These are phyloP conservation scores for Kuraishia molischiana DNA, from an alignment of 805 yeast species.

Conservation along the genomic window DNA sequence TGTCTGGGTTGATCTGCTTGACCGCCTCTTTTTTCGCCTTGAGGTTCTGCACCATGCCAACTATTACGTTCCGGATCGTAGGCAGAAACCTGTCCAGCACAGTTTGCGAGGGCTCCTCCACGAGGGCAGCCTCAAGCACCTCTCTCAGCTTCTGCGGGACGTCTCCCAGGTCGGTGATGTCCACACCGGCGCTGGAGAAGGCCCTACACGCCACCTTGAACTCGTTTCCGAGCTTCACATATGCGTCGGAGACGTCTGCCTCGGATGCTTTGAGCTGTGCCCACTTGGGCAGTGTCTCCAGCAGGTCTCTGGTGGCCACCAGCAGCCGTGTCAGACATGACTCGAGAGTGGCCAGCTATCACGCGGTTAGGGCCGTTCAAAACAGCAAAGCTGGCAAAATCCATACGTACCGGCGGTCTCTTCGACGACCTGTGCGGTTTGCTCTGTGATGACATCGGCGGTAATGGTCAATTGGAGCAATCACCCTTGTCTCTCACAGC, in stretches of 20 bases:
- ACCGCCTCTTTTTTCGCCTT: slow-evolving; percentile 65
- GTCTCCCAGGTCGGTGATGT: slow-evolving; percentile 76
- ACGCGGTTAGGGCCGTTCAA: too few species aligned
- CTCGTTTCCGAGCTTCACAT: slow-evolving; percentile 89
- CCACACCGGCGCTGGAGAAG: slow-evolving; percentile 70
- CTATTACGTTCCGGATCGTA: slow-evolving; percentile 76
- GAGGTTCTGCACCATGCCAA: slow-evolving; percentile 65
- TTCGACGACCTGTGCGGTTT: background rate
- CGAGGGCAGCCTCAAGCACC: slow-evolving; percentile 77
- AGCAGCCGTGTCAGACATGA: slow-evolving; percentile 70
- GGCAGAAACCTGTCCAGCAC: slow-evolving; percentile 77
- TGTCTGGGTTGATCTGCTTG: slow-evolving; percentile 6
- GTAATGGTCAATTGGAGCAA: too few species aligned
- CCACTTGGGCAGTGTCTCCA: slow-evolving; percentile 89
- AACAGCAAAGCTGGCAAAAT: too few species aligned
- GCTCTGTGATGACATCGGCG: background rate
- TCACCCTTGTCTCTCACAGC: too few species aligned
- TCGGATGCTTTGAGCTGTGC: slow-evolving; percentile 74
- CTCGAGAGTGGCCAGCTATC: slow-evolving; percentile 44
- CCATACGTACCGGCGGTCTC: slow-evolving; percentile 1
- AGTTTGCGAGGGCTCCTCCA: slow-evolving; percentile 77
- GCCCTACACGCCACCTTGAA: slow-evolving; percentile 80
- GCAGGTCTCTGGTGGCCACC: slow-evolving; percentile 78
- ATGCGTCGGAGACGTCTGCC: slow-evolving; percentile 78
- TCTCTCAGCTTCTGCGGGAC: slow-evolving; percentile 76